phyloP scores from a whole-genome alignment of 2,329 filamentous ascomycete species.

The Fusarium papillatum region DNA sequence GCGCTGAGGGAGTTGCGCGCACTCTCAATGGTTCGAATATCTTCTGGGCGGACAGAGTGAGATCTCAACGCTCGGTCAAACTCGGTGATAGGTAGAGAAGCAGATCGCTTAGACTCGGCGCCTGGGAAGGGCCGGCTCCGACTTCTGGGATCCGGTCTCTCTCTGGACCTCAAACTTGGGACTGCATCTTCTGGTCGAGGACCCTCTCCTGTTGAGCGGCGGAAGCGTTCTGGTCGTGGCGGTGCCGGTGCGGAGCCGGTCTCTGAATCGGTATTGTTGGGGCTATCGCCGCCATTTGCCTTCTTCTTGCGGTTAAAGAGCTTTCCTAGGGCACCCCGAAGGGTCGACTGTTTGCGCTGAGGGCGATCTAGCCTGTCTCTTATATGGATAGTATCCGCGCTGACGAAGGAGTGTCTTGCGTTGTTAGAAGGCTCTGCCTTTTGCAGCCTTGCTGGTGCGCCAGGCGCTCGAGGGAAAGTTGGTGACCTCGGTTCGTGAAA shows the following conservation, averaged over 20 bases:
- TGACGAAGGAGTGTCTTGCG: conserved; percentile 63
- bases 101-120: conserved; percentile 65
- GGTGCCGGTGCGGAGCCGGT: conserved; percentile 37
- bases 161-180: conserved; percentile 28
- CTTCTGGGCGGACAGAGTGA: conserved; percentile 70
- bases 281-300: conserved; percentile 35
- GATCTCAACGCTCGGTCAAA: conserved; percentile 72
- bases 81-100: conserved; percentile 71
- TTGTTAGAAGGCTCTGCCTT: conserved; percentile 53
- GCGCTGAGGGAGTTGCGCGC: conserved; percentile 66
- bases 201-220: conserved; percentile 32
- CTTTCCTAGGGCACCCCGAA: conserved; percentile 68
- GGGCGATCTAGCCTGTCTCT: conserved; percentile 48
- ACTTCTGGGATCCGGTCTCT: conserved; percentile 51
- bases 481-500: conserved; percentile 25
- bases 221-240: conserved; percentile 42
- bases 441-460: conserved; percentile 29
- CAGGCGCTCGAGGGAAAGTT: conserved; percentile 20
- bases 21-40: conserved; percentile 66
- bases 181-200: conserved; percentile 26
- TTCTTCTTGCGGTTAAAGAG: conserved; percentile 72
- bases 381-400: conserved; percentile 45
- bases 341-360: conserved; percentile 69
- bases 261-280: conserved; percentile 41
- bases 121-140: conserved; percentile 52